Evolutionary conservation across 768 basidiomycete species (phyloP).

Genomic region (Lactarius indigo): DNA sequence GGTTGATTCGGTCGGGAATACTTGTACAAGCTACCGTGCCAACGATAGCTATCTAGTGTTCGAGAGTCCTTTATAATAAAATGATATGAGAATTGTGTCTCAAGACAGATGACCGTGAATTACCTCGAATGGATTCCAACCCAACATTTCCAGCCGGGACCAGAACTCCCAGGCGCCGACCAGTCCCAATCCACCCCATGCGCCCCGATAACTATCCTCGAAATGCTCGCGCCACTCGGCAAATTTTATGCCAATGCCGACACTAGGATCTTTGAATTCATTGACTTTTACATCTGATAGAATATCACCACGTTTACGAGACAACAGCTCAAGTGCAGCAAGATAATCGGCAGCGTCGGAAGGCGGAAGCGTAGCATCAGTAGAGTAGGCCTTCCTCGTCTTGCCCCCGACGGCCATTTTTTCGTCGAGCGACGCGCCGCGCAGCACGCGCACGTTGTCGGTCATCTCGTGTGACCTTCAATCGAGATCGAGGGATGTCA

Average conservation of each 20-base stretch:
- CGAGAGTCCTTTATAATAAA: slow-evolving; percentile 40
- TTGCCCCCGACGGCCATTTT: slow-evolving; percentile 25
- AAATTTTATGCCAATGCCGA: slow-evolving; percentile 63
- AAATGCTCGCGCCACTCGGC: slow-evolving; percentile 73
- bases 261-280: slow-evolving; percentile 78
- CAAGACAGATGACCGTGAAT: slow-evolving; percentile 26
- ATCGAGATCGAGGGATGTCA: slow-evolving; percentile 42
- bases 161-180: slow-evolving; percentile 94
- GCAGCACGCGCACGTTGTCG: slow-evolving; percentile 56
- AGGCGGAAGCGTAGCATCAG: slow-evolving; percentile 69
- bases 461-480: slow-evolving; percentile 46
- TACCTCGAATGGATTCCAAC: slow-evolving; percentile 87
- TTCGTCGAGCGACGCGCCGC: slow-evolving; percentile 48
- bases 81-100: slow-evolving; percentile 9
- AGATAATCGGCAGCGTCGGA: slow-evolving; percentile 68
- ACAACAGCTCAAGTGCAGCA: slow-evolving; percentile 54
- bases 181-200: slow-evolving; percentile 86
- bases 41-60: slow-evolving; percentile 74
- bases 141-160: slow-evolving; percentile 80
- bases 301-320: slow-evolving; percentile 49
- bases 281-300: slow-evolving; percentile 79
- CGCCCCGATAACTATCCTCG: slow-evolving; percentile 77
- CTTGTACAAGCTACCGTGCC: slow-evolving; percentile 75
- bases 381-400: slow-evolving; percentile 81
- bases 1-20: slow-evolving; percentile 49